These are phyloP conservation scores for Ensete glaucum DNA, from an alignment of 176 grass and related monocot genomes.

Conservation along the genomic window DNA sequence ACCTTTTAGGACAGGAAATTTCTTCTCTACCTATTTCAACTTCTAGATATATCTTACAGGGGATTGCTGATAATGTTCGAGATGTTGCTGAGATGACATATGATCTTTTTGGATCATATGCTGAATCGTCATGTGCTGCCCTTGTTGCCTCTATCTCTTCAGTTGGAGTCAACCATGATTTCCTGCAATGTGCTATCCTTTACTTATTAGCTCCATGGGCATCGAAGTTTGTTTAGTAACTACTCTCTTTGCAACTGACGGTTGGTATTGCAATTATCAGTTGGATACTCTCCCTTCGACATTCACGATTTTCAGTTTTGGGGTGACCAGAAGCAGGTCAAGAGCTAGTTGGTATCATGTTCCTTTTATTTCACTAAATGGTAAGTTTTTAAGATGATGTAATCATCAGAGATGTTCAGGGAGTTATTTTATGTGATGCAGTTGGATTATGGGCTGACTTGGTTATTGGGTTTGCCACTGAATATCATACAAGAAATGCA, in stretches of 20 bases:
- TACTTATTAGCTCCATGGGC: slow-evolving; percentile 43
- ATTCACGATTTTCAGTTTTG: slow-evolving; percentile 50
- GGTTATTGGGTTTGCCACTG: slow-evolving; percentile 44
- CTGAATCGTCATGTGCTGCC: no score
- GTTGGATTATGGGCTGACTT: slow-evolving; percentile 49
- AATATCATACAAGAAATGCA: slow-evolving; percentile 53
- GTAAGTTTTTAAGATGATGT: background rate
- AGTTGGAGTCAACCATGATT: no score
- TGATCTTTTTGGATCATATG: no score
- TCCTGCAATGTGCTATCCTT: slow-evolving; percentile 38
- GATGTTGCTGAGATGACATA: no score
- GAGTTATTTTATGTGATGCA: slow-evolving; percentile 39
- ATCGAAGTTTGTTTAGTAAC: slow-evolving; percentile 44
- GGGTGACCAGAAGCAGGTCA: slow-evolving; percentile 30
- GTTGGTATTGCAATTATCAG: slow-evolving; percentile 35
- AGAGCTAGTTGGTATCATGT: slow-evolving; percentile 25
- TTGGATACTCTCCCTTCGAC: slow-evolving; percentile 36
- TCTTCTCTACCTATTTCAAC: no score
- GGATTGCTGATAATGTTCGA: no score
- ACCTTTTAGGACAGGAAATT: no score
- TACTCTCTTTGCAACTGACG: slow-evolving; percentile 40
- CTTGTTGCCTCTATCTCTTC: no score
- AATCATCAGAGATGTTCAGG: slow-evolving; percentile 12
- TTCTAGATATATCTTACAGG: no score
- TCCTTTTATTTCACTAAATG: background rate